These are phyloP conservation scores for Termitomyces heimii DNA, from an alignment of 768 basidiomycete species.

Conservation along the genomic window DNA sequence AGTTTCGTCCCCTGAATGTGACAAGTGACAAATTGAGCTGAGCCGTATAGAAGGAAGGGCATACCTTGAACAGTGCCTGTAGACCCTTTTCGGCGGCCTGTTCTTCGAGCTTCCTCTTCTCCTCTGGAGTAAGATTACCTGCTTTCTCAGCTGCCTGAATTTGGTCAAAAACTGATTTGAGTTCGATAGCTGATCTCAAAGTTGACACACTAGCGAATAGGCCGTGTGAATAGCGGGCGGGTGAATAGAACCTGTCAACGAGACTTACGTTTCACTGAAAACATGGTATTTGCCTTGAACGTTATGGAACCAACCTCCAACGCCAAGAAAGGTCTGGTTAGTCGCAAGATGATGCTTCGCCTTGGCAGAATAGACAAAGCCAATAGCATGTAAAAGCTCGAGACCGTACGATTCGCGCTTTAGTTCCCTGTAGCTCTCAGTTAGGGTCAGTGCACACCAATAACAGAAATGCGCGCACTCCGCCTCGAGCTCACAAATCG, in stretches of 20 bases:
- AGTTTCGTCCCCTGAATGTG: conserved; percentile 73
- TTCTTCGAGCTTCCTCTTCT: conserved; percentile 80
- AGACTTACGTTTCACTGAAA: conserved; percentile 85
- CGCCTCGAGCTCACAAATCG: conserved; percentile 76
- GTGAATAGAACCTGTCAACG: not conserved
- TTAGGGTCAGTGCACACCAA: not conserved
- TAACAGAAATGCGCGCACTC: conserved; percentile 45
- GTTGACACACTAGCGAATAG: conserved; percentile 62
- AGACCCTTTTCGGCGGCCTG: conserved; percentile 91
- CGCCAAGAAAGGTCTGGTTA: conserved; percentile 65
- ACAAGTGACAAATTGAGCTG: not conserved
- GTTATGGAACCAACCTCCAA: conserved; percentile 91
- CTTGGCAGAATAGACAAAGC: conserved; percentile 80
- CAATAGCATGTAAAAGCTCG: conserved; percentile 80
- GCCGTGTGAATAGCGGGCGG: not conserved
- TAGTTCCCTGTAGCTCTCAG: conserved; percentile 53
- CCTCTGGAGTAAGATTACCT: conserved; percentile 72
- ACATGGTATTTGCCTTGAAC: conserved; percentile 91
- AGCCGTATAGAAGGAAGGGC: not conserved
- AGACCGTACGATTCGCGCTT: conserved; percentile 84
- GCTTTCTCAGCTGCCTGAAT: conserved; percentile 87
- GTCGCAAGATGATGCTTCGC: conserved; percentile 81
- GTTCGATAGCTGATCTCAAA: conserved; percentile 78
- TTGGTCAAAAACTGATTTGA: conserved; percentile 88
- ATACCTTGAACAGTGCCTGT: conserved; percentile 85